A percentile compares a stretch with the other conserved stretches of the same genome.
Evolutionary conservation across 2,329 filamentous ascomycete genomes (phyloP).

Genomic region (Aureobasidium subglaciale): DNA sequence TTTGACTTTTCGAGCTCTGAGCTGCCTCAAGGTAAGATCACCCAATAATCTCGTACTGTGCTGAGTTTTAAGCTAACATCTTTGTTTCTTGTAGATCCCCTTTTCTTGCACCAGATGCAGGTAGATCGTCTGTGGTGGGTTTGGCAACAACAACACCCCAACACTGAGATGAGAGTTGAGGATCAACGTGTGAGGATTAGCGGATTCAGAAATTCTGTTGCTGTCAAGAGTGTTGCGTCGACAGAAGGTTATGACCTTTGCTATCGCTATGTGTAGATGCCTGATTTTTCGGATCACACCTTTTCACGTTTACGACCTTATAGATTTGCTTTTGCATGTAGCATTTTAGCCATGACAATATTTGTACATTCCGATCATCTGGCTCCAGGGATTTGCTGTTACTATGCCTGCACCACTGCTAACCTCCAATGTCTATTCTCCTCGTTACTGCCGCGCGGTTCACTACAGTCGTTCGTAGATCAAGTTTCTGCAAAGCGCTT

Average conservation of each 20-base stretch:
- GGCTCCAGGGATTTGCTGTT: too few species aligned
- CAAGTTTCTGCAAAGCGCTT: too few species aligned
- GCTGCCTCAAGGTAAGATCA: constrained; percentile 19
- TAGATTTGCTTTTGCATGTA: neutral
- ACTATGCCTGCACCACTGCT: too few species aligned
- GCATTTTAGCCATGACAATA: neutral
- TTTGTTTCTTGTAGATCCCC: constrained; percentile 12
- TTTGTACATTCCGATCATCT: neutral
- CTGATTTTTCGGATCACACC: too few species aligned
- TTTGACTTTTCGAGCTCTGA: constrained; percentile 18
- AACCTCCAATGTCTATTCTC: too few species aligned
- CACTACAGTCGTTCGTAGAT: too few species aligned
- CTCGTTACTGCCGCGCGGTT: too few species aligned
- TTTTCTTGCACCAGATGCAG: constrained; percentile 18
- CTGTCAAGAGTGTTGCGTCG: constrained; percentile 21
- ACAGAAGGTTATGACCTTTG: constrained; percentile 20
- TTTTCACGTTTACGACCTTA: neutral
- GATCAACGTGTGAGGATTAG: constrained; percentile 20
- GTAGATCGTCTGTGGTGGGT: constrained; percentile 18
- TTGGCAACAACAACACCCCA: constrained; percentile 20
- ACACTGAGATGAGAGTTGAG: constrained; percentile 18
- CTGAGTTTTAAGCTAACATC: constrained; percentile 7
- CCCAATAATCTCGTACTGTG: neutral
- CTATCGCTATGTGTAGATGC: constrained; percentile 20
- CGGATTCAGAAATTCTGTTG: constrained; percentile 17